These are phyloP conservation scores for Pythium vanterpoolii DNA, from an alignment of 352 stramenopile species.

Conservation along the genomic window DNA sequence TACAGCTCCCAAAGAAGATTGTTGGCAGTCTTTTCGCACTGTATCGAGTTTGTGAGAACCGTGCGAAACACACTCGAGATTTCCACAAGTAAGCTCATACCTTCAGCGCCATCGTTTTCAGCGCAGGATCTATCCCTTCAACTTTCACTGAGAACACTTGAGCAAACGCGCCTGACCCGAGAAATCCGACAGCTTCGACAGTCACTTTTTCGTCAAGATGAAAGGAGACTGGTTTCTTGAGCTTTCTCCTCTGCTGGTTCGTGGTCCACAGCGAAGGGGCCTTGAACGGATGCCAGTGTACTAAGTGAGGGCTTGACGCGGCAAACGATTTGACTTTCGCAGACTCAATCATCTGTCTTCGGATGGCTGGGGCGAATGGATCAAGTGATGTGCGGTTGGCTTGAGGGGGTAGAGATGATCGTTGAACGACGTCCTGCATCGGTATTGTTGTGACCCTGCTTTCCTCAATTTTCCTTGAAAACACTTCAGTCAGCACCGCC, in stretches of 20 bases:
- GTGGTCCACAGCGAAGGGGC: constrained; percentile 43
- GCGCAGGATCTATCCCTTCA: constrained; percentile 21
- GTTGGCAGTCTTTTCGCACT: constrained; percentile 68
- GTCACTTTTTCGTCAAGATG: constrained; percentile 28
- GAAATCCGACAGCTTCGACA: constrained; percentile 46
- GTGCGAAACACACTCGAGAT: not conserved
- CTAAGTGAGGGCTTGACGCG: constrained; percentile 34
- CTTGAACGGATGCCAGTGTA: constrained; percentile 52
- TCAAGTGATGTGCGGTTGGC: constrained; percentile 26
- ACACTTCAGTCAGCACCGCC: not conserved
- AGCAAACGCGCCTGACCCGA: constrained; percentile 75
- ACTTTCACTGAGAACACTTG: constrained; percentile 64
- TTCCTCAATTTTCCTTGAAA: not conserved
- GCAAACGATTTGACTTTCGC: constrained; percentile 42
- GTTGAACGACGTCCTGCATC: not conserved
- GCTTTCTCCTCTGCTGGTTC: constrained; percentile 42
- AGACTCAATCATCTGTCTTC: constrained; percentile 42
- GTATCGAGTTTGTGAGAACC: not conserved
- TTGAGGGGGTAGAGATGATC: not conserved
- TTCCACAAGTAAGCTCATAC: constrained; percentile 22
- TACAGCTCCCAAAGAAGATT: constrained; percentile 85
- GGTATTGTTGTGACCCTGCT: not conserved
- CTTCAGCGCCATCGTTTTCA: constrained; percentile 57
- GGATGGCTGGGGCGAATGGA: constrained; percentile 51
- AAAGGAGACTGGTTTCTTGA: constrained; percentile 53